A percentile compares a stretch with the other conserved stretches of the same genome.
phyloP scores from a whole-genome alignment of 2,329 filamentous ascomycete species.

The Blastomyces emzantsi region DNA sequence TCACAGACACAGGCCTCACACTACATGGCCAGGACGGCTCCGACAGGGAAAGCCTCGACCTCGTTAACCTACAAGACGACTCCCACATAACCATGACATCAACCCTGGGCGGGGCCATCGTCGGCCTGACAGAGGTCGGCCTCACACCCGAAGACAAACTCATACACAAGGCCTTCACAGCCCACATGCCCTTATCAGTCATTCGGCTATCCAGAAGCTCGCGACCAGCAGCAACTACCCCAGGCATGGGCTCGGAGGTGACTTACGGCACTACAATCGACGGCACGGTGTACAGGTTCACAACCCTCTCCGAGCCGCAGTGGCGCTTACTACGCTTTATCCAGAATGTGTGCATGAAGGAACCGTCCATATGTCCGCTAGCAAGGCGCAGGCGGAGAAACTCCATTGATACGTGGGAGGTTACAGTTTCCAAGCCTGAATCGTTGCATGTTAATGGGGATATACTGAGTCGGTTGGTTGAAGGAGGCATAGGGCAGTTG shows the following conservation, averaged over 20 bases:
- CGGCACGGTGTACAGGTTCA: slow-evolving; percentile 62
- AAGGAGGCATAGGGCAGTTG: slow-evolving; percentile 31
- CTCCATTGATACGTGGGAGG: slow-evolving; percentile 30
- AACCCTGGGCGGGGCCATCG: slow-evolving; percentile 45
- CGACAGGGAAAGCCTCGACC: slow-evolving; percentile 27
- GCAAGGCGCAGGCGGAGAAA: slow-evolving; percentile 25
- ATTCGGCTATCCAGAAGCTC: slow-evolving; percentile 21
- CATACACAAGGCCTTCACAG: slow-evolving; percentile 24
- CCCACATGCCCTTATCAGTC: slow-evolving; percentile 29
- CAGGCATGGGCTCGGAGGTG: slow-evolving; percentile 32
- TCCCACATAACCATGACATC: slow-evolving; percentile 42
- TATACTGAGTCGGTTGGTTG: slow-evolving; percentile 48
- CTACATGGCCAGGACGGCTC: slow-evolving; percentile 29
- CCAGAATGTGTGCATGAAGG: slow-evolving; percentile 55
- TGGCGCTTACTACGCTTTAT: slow-evolving; percentile 65
- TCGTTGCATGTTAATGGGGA: slow-evolving; percentile 61
- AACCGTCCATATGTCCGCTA: slow-evolving; percentile 44
- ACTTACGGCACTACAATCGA: slow-evolving; percentile 59
- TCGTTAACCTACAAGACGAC: slow-evolving; percentile 32
- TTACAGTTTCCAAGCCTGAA: slow-evolving; percentile 34
- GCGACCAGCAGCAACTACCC: slow-evolving; percentile 8
- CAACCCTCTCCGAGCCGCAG: slow-evolving; percentile 51
- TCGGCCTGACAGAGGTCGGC: slow-evolving; percentile 27
- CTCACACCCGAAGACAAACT: slow-evolving; percentile 25
- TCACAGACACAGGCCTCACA: slow-evolving; percentile 28